Percentiles rank a stretch among this genome's conserved stretches.
These are phyloP conservation scores for Cadophora luteo-olivacea DNA, from an alignment of 2,329 filamentous ascomycete species.

Conservation along the genomic window DNA sequence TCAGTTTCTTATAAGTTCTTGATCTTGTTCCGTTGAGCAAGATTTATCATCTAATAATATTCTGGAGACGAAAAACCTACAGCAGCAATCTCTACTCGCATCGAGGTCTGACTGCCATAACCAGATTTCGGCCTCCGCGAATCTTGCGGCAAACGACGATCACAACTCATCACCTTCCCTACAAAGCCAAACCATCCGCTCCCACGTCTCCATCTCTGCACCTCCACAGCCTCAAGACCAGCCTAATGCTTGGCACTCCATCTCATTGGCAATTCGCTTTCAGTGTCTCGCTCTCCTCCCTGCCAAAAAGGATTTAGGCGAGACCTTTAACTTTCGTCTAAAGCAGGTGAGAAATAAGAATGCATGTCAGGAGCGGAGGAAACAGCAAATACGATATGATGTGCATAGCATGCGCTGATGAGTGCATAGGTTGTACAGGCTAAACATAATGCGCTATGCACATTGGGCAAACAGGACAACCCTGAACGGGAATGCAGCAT, in stretches of 20 bases:
- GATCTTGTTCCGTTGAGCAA: no score
- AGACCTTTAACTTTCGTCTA: not conserved
- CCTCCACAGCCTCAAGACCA: not conserved
- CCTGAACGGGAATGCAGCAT: not conserved
- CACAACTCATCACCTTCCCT: not conserved
- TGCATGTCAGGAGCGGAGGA: not conserved
- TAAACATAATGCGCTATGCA: not conserved
- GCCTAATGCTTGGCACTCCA: not conserved
- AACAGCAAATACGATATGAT: not conserved
- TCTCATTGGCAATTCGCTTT: not conserved
- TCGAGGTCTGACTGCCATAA: not conserved
- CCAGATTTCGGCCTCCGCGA: not conserved
- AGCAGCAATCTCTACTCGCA: no score
- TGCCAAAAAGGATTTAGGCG: not conserved
- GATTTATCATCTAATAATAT: no score
- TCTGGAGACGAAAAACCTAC: no score
- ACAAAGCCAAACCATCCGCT: not conserved
- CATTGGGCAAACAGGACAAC: not conserved
- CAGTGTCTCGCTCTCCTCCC: not conserved
- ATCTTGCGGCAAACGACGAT: not conserved
- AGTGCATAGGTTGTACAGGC: not conserved
- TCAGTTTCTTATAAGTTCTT: no score
- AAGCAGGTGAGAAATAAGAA: slow-evolving; percentile 4
- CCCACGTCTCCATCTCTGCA: not conserved
- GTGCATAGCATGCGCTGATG: not conserved